These are phyloP conservation scores for Beauveria australis DNA, from an alignment of 2,329 filamentous ascomycete genomes.

Conservation along the genomic window DNA sequence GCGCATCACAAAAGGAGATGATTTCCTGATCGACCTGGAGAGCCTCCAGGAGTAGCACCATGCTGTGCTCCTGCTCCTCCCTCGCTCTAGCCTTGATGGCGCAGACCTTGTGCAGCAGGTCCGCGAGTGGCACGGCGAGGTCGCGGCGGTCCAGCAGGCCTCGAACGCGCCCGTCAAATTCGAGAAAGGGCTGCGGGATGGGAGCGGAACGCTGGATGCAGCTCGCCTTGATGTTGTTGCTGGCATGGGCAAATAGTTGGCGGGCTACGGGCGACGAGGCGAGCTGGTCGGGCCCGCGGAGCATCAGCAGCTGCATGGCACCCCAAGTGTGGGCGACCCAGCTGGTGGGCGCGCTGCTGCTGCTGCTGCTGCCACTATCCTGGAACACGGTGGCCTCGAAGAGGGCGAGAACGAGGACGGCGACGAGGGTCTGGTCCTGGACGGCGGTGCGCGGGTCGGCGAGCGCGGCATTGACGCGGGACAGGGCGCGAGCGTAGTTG, in stretches of 20 bases:
- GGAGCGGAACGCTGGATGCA: constrained; percentile 18
- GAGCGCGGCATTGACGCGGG: constrained; percentile 14
- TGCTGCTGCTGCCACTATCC: not conserved
- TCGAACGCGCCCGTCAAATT: constrained; percentile 12
- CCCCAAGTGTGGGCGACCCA: constrained; percentile 21
- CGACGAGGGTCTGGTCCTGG: constrained; percentile 19
- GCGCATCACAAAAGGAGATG: not conserved
- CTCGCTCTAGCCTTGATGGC: constrained; percentile 12
- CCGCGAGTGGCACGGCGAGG: not conserved
- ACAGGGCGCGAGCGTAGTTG: constrained; percentile 17
- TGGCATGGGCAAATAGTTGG: constrained; percentile 18
- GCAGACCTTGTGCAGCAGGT: constrained; percentile 12
- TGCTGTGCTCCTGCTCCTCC: not conserved
- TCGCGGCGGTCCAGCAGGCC: constrained; percentile 13
- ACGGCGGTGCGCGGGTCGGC: constrained; percentile 15
- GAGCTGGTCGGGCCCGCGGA: constrained; percentile 18
- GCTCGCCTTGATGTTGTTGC: constrained; percentile 20
- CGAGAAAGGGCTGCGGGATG: constrained; percentile 16
- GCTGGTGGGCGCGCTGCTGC: constrained; percentile 15
- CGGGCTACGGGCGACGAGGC: constrained; percentile 15
- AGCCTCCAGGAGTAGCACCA: constrained; percentile 14
- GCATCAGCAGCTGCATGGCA: constrained; percentile 19
- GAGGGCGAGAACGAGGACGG: constrained; percentile 20
- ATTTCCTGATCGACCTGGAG: constrained; percentile 15
- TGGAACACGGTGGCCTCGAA: constrained; percentile 21